phyloP scores from a whole-genome alignment of 2,329 filamentous ascomycete genomes.

The Talaromyces marneffei region DNA sequence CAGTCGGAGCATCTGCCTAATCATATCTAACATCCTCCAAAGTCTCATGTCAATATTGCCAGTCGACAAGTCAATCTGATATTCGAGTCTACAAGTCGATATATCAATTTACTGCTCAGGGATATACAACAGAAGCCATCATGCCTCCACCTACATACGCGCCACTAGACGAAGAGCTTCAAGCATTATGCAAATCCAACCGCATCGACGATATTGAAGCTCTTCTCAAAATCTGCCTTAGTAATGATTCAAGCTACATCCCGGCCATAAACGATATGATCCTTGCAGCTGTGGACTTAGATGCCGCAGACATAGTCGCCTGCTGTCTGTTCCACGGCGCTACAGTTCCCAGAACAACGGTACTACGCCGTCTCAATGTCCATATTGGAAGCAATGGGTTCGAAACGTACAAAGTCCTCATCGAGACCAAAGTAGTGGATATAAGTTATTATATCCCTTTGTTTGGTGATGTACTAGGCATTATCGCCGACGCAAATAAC shows the following conservation, averaged over 20 bases:
- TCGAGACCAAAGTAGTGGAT: neutral
- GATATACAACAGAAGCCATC: neutral
- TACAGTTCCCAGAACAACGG: neutral
- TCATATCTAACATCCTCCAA: neutral
- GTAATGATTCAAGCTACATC: neutral
- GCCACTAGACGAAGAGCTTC: neutral
- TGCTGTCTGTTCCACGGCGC: neutral
- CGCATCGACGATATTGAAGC: neutral
- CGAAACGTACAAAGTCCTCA: neutral
- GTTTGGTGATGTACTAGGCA: neutral
- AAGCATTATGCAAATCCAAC: neutral
- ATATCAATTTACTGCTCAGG: neutral
- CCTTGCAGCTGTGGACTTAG: neutral
- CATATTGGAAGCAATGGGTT: neutral
- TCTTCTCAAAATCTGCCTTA: neutral
- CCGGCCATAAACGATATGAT: neutral
- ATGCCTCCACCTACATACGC: neutral
- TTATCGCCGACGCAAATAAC: neutral
- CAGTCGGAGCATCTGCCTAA: neutral
- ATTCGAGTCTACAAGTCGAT: neutral
- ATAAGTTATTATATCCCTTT: neutral
- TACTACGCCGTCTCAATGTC: neutral
- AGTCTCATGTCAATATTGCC: neutral
- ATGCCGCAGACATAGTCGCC: neutral
- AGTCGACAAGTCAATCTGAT: neutral